These are phyloP conservation scores for Secale cereale DNA, from an alignment of 176 grass and related monocot genomes.

Conservation along the genomic window DNA sequence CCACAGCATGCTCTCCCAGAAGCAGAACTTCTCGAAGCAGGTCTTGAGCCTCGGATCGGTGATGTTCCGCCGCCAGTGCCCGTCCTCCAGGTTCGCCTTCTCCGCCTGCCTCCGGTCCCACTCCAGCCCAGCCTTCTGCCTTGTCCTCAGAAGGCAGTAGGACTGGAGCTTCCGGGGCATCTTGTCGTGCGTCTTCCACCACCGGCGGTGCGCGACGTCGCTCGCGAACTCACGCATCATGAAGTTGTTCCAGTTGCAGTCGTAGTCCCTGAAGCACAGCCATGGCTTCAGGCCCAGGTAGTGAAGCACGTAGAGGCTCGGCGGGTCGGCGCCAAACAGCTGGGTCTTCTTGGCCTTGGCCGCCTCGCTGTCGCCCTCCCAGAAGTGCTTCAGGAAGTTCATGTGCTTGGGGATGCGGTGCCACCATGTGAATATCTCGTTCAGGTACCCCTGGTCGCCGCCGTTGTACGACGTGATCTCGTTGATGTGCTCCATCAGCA, in stretches of 20 bases:
- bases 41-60: conserved; percentile 66
- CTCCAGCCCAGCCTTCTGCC: conserved; percentile 77
- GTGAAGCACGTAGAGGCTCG: conserved; percentile 71
- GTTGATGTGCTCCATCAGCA: conserved; percentile 87
- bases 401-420: conserved; percentile 80
- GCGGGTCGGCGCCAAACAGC: conserved; percentile 67
- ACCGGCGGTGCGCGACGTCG: conserved; percentile 63
- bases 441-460: conserved; percentile 90
- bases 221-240: conserved; percentile 64
- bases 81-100: conserved; percentile 56
- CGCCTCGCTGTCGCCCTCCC: conserved; percentile 64
- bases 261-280: conserved; percentile 92
- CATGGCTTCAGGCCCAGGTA: conserved; percentile 87
- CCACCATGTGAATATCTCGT: conserved; percentile 99
- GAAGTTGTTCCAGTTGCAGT: conserved; percentile 85
- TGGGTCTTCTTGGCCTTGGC: conserved; percentile 68
- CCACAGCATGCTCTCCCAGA: conserved; percentile 89
- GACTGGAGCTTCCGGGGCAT: conserved; percentile 60
- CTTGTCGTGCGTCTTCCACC: conserved; percentile 82
- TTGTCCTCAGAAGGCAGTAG: conserved; percentile 65
- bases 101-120: conserved; percentile 77
- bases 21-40: conserved; percentile 84
- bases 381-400: conserved; percentile 98
- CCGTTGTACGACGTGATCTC: conserved; percentile 93
- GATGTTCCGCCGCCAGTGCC: conserved; percentile 70